phyloP scores from a whole-genome alignment of 768 basidiomycete species.

The Trametes meyenii region DNA sequence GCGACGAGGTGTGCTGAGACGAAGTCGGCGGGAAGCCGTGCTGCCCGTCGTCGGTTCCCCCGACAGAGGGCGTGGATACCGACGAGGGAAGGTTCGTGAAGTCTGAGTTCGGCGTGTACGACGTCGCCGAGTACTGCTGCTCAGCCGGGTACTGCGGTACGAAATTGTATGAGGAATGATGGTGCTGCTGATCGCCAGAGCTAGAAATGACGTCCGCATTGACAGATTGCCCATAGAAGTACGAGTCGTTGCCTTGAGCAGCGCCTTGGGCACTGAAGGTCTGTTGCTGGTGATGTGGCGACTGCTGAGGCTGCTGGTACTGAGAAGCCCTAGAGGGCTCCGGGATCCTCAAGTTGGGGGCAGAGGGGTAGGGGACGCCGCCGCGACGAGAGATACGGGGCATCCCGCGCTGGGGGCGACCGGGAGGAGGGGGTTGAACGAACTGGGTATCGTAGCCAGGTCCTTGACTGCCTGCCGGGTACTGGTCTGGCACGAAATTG shows the following conservation, averaged over 20 bases:
- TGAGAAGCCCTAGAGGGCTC: background rate
- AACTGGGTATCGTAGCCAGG: slow-evolving; percentile 13
- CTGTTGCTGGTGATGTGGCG: slow-evolving; percentile 9
- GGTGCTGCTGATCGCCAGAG: slow-evolving; percentile 15
- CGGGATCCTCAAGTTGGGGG: slow-evolving; percentile 12
- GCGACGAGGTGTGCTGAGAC: slow-evolving; percentile 9
- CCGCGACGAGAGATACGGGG: slow-evolving; percentile 19
- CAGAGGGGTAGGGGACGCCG: slow-evolving; percentile 7
- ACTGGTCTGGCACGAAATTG: slow-evolving; percentile 23
- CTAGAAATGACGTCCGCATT: slow-evolving; percentile 5
- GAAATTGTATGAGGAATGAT: slow-evolving; percentile 22
- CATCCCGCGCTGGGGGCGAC: slow-evolving; percentile 23
- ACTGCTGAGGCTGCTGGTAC: slow-evolving; percentile 14
- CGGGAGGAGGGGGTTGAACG: slow-evolving; percentile 4
- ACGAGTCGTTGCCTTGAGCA: slow-evolving; percentile 15
- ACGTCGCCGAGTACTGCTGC: slow-evolving; percentile 20
- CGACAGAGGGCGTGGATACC: slow-evolving; percentile 21
- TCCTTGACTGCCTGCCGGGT: background rate
- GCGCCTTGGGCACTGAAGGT: slow-evolving; percentile 3
- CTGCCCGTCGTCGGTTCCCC: slow-evolving; percentile 22
- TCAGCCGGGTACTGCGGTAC: slow-evolving; percentile 23
- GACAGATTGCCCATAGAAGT: slow-evolving; percentile 18
- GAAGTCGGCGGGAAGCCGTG: slow-evolving; percentile 10
- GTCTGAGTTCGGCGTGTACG: slow-evolving; percentile 23
- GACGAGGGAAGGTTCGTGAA: slow-evolving; percentile 21